Evolutionary conservation across 768 basidiomycete species (phyloP).

Genomic region (Tylopilus plumbeoviolaceoides): DNA sequence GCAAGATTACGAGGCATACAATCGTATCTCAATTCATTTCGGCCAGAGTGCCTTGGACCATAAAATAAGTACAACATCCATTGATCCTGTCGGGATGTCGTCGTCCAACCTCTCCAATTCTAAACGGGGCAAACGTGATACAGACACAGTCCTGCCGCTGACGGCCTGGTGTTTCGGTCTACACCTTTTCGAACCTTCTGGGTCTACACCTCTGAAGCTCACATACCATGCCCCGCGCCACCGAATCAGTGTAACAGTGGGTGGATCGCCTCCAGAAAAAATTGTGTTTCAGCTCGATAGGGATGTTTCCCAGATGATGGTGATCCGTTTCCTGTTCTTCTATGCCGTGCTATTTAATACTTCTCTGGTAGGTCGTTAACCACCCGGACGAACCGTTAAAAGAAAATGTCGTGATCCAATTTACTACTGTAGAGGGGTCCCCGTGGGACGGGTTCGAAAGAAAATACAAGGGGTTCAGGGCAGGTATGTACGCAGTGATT

Average conservation of each 20-base stretch:
- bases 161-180: constrained; percentile 28
- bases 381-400: constrained; percentile 6
- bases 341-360: background rate
- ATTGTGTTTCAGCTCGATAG: constrained; percentile 18
- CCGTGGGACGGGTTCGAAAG: constrained; percentile 9
- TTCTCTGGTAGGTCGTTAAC: constrained; percentile 23
- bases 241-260: constrained; percentile 9
- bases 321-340: constrained; percentile 2
- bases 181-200: constrained; percentile 13
- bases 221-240: constrained; percentile 7
- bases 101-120: constrained; percentile 25
- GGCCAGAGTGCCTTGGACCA: constrained; percentile 1
- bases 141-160: constrained; percentile 14
- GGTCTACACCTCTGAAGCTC: constrained; percentile 10
- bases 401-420: constrained; percentile 21
- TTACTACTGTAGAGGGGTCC: constrained; percentile 2
- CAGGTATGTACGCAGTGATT: constrained; percentile 19
- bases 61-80: background rate
- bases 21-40: constrained; percentile 3
- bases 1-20: background rate
- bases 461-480: constrained; percentile 18
- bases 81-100: constrained; percentile 27
- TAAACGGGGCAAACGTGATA: constrained; percentile 9
- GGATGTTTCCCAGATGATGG: constrained; percentile 10
- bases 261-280: constrained; percentile 8